phyloP scores from a whole-genome alignment of 768 basidiomycete genomes.

The Russula ochroleuca region DNA sequence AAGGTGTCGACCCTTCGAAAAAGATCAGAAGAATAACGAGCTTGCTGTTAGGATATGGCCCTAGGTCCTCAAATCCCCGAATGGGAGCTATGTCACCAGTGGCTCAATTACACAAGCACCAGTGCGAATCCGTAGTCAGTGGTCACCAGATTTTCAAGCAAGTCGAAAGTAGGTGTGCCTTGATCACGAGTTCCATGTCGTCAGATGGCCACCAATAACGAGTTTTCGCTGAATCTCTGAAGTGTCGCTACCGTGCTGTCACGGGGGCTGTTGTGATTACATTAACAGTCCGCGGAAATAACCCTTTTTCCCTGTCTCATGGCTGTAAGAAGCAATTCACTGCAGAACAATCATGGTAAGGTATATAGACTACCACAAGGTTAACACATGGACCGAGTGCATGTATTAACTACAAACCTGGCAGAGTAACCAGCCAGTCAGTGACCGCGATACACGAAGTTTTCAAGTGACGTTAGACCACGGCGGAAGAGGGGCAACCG shows the following conservation, averaged over 20 bases:
- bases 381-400: neutral
- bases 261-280: neutral
- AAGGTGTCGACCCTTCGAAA: too few species aligned
- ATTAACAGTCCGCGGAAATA: neutral
- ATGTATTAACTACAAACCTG: neutral
- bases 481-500: neutral
- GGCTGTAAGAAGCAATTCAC: neutral
- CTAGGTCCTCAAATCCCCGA: neutral
- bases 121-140: too few species aligned
- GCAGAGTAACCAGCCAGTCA: neutral
- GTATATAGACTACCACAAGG: neutral
- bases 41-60: neutral
- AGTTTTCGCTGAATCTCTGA: conserved; percentile 12
- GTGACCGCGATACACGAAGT: neutral
- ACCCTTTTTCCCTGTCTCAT: neutral
- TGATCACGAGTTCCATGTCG: conserved; percentile 24
- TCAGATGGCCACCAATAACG: neutral
- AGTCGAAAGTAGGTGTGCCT: conserved; percentile 33
- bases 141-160: conserved; percentile 30
- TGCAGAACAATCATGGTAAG: neutral
- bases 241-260: conserved; percentile 33
- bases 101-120: neutral
- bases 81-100: neutral
- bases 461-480: neutral
- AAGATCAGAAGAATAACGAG: neutral